phyloP scores from a whole-genome alignment of 129 eudicot genomes.

The Smallanthus sonchifolius region DNA sequence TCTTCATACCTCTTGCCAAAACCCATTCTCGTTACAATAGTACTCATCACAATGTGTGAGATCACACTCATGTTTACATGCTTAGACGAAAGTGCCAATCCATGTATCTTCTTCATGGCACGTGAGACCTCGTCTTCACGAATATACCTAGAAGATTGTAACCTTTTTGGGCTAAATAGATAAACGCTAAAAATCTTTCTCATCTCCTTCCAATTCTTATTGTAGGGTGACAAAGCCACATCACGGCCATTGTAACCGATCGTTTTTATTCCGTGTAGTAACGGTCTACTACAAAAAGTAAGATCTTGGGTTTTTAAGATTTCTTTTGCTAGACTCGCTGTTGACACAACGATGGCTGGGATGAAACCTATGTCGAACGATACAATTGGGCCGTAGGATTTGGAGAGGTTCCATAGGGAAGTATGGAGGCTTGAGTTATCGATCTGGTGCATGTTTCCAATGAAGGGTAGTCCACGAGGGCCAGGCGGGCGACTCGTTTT shows the following conservation, averaged over 20 bases:
- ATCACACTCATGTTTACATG: slow-evolving; percentile 17
- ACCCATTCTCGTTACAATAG: slow-evolving; percentile 10
- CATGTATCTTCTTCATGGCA: neutral
- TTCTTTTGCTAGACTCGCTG: slow-evolving; percentile 21
- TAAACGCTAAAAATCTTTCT: slow-evolving; percentile 20
- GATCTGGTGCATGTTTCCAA: slow-evolving; percentile 32
- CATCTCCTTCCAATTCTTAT: slow-evolving; percentile 15
- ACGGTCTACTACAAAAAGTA: slow-evolving; percentile 16
- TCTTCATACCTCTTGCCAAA: slow-evolving; percentile 28
- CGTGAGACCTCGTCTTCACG: slow-evolving; percentile 28
- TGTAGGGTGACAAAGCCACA: slow-evolving; percentile 8
- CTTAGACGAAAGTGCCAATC: slow-evolving; percentile 8
- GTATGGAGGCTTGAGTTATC: slow-evolving; percentile 17
- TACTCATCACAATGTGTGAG: neutral
- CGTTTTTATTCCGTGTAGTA: neutral
- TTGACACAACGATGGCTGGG: slow-evolving; percentile 18
- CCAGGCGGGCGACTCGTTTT: slow-evolving; percentile 17
- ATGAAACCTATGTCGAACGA: slow-evolving; percentile 13
- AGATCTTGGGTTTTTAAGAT: slow-evolving; percentile 18
- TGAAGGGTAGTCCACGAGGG: slow-evolving; percentile 24
- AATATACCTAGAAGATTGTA: slow-evolving; percentile 3
- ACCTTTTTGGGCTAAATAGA: slow-evolving; percentile 1
- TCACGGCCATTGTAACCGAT: slow-evolving; percentile 16
- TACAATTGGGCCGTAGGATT: slow-evolving; percentile 23
- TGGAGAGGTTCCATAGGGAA: slow-evolving; percentile 24